phyloP scores from a whole-genome alignment of 1,139 yeast genomes.

The Sugiyamaella sp. region DNA sequence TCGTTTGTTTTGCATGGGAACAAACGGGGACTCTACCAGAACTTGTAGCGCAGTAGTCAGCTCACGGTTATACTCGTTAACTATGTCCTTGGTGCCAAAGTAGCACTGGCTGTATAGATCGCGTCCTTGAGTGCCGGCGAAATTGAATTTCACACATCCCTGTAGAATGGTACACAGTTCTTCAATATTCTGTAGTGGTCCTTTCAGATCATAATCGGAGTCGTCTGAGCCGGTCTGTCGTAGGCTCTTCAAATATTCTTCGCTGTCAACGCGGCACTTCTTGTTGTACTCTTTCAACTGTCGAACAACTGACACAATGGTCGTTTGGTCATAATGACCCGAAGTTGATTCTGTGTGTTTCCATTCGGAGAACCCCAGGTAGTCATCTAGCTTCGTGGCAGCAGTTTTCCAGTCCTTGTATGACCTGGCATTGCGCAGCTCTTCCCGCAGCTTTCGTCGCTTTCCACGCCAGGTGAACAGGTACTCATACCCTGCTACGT shows the following conservation, averaged over 20 bases:
- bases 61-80: slow-evolving; percentile 58
- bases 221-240: background rate
- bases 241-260: background rate
- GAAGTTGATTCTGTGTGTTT: slow-evolving; percentile 57
- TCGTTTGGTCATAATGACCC: slow-evolving; percentile 68
- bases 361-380: slow-evolving; percentile 66
- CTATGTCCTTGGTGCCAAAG: slow-evolving; percentile 69
- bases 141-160: slow-evolving; percentile 70
- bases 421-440: slow-evolving; percentile 51
- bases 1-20: slow-evolving; percentile 50
- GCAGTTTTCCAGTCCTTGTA: slow-evolving; percentile 66
- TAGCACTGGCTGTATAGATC: slow-evolving; percentile 72
- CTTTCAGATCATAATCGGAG: background rate
- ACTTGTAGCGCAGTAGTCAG: slow-evolving; percentile 53
- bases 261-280: slow-evolving; percentile 1
- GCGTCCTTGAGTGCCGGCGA: slow-evolving; percentile 78
- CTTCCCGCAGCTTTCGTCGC: slow-evolving; percentile 53
- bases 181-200: slow-evolving; percentile 36
- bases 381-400: slow-evolving; percentile 61
- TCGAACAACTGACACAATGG: slow-evolving; percentile 55
- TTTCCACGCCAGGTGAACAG: slow-evolving; percentile 57
- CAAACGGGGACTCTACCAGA: slow-evolving; percentile 47
- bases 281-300: slow-evolving; percentile 48
- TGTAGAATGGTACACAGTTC: slow-evolving; percentile 62
- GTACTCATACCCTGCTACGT: slow-evolving; percentile 67